phyloP scores from a whole-genome alignment of 2,329 filamentous ascomycete species.

The Beauveria bassiana region DNA sequence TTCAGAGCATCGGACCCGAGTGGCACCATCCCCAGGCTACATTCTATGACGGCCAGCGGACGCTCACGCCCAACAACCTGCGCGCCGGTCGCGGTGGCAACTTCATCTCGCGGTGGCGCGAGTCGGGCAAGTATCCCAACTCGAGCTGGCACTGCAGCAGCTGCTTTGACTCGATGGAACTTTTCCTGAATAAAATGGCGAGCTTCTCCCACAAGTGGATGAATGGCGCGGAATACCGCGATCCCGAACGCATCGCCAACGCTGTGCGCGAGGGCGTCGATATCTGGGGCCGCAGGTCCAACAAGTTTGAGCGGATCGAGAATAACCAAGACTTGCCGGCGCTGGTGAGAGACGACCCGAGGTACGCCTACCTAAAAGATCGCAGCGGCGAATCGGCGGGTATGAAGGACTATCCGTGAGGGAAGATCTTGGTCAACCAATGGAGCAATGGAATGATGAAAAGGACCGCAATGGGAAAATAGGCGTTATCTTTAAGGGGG shows the following conservation, averaged over 20 bases:
- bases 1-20: conserved; percentile 29
- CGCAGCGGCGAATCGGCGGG: conserved; percentile 39
- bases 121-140: conserved; percentile 31
- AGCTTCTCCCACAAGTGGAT: conserved; percentile 48
- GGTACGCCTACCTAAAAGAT: conserved; percentile 38
- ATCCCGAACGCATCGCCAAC: conserved; percentile 40
- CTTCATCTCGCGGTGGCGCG: conserved; percentile 4
- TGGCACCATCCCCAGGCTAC: conserved; percentile 57
- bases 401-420: conserved; percentile 34
- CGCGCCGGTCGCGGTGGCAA: conserved; percentile 37
- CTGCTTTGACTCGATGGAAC: conserved; percentile 49
- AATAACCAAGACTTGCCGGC: conserved; percentile 44
- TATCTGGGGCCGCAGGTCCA: conserved; percentile 43
- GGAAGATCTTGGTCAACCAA: background rate
- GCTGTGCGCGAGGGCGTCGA: conserved; percentile 45
- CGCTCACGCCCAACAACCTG: conserved; percentile 46
- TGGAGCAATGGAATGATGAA: background rate
- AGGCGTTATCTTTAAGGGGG: background rate
- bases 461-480: background rate
- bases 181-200: conserved; percentile 48
- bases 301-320: conserved; percentile 42
- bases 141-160: conserved; percentile 56
- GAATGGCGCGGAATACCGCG: conserved; percentile 41
- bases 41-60: conserved; percentile 34
- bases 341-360: conserved; percentile 33